Percentiles rank a stretch among this genome's conserved stretches.
These are phyloP conservation scores for Calocybe indica DNA, from an alignment of 768 basidiomycete genomes.

Conservation along the genomic window DNA sequence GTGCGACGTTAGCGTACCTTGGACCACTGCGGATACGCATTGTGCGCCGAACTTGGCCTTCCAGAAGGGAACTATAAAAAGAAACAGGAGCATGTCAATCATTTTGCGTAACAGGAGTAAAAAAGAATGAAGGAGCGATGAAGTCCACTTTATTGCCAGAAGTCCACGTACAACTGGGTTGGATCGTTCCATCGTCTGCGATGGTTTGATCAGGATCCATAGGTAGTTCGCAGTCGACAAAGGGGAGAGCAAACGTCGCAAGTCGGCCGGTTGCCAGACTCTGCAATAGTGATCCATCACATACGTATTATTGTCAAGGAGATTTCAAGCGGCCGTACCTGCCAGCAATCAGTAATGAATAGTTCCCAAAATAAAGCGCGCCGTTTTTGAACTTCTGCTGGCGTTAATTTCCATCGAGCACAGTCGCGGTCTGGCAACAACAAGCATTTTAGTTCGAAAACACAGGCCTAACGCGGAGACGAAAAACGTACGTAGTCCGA, in stretches of 20 bases:
- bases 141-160: not conserved
- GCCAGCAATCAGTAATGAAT: conserved; percentile 72
- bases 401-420: conserved; percentile 59
- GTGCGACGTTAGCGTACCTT: conserved; percentile 59
- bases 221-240: conserved; percentile 68
- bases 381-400: conserved; percentile 64
- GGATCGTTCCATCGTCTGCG: conserved; percentile 48
- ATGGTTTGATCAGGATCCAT: conserved; percentile 54
- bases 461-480: conserved; percentile 1
- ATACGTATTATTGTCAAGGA: not conserved
- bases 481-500: conserved; percentile 56
- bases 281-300: conserved; percentile 22
- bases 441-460: conserved; percentile 2
- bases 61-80: conserved; percentile 53
- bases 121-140: not conserved
- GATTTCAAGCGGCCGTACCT: conserved; percentile 32
- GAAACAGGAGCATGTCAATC: not conserved
- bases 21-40: conserved; percentile 62
- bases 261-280: conserved; percentile 66
- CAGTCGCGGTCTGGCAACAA: conserved; percentile 55
- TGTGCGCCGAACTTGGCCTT: conserved; percentile 64
- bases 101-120: not conserved
- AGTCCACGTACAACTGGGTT: conserved; percentile 52
- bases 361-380: conserved; percentile 70
- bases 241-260: conserved; percentile 63